Base-by-base conservation (phyloP, 805 yeast species). In the Metschnikowia arizonensis region DNA sequence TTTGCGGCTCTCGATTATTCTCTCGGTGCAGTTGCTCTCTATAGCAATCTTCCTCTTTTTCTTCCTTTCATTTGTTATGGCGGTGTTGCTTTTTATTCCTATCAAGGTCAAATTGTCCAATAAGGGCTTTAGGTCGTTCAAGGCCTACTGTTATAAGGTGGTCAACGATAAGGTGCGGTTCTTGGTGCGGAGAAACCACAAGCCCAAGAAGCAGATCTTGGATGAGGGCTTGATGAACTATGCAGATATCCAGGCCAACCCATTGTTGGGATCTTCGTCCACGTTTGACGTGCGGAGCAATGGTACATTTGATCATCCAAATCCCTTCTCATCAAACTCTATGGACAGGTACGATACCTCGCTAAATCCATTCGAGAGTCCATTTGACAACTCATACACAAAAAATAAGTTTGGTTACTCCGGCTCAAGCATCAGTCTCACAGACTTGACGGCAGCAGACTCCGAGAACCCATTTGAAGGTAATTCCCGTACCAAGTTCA, bases 11-110 rank as follows among this genome's bases (percentile, higher is more conserved):
- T 87, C 95, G 2, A 65, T 88, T n/a, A 76, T 88, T 19, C 61
- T 88, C 21, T 78, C 88, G 23, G 74, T 85, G 52, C 87, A 88
- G 91, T 70, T 84, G 32, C 73, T 85, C 46, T 85, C 95, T 1
- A 79, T 88, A 55, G 60, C 77, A 12, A 76, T 88, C 53, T 88
- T 93, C 90, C 66, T 80, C 10, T 63, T 85, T 44, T 85, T 85
- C 69, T 74, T 84, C 48, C 57, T 77, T 42, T 72, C 73, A 58
- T 76, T 85, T 46, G 53, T 69, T 19, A 56, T 79, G 44, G 90
- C 88, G 0, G 49, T 82, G 50, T 30, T 79, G 2, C 68, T 74
- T 47, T 72, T 73, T 38, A 53, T 78, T 11, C 84, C 82, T 3
- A 74, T 83, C 2, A 73, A 71, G 52, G 68, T 73, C 43, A 74